Evolutionary conservation across 345 rosid genomes (phyloP).

Genomic region (Citrus glauca): DNA sequence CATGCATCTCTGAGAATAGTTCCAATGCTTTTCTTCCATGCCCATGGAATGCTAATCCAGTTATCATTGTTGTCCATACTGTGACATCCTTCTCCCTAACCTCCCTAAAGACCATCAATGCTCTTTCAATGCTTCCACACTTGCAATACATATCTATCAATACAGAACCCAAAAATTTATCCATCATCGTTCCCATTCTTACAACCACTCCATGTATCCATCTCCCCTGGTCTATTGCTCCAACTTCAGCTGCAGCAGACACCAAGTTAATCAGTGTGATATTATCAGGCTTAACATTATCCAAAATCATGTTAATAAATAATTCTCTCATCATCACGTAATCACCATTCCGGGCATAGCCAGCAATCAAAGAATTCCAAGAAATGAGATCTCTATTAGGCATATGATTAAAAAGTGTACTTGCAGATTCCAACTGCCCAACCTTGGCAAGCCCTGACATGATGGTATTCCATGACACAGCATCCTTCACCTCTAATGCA

Average conservation of each 20-base stretch:
- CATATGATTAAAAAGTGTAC: constrained; percentile 35
- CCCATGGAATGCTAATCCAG: constrained; percentile 59
- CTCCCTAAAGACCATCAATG: constrained; percentile 35
- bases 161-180: constrained; percentile 45
- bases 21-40: constrained; percentile 45
- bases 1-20: constrained; percentile 42
- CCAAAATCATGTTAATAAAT: constrained; percentile 31
- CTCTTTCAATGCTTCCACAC: constrained; percentile 45
- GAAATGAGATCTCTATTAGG: constrained; percentile 44
- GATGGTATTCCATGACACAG: constrained; percentile 51
- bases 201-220: constrained; percentile 42
- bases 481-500: constrained; percentile 32
- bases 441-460: constrained; percentile 46
- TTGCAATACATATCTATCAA: constrained; percentile 54
- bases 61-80: constrained; percentile 63
- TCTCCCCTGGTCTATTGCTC: constrained; percentile 41
- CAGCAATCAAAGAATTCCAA: constrained; percentile 51
- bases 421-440: constrained; percentile 40
- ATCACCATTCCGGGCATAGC: constrained; percentile 41
- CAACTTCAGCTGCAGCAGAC: constrained; percentile 37
- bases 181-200: constrained; percentile 26
- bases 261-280: constrained; percentile 43
- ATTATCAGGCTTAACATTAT: constrained; percentile 40
- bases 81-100: constrained; percentile 37
- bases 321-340: constrained; percentile 25